Evolutionary conservation across 805 yeast genomes (phyloP), one percentile per base, ranked within the genome.

Genomic region (Barnettozyma californica): DNA sequence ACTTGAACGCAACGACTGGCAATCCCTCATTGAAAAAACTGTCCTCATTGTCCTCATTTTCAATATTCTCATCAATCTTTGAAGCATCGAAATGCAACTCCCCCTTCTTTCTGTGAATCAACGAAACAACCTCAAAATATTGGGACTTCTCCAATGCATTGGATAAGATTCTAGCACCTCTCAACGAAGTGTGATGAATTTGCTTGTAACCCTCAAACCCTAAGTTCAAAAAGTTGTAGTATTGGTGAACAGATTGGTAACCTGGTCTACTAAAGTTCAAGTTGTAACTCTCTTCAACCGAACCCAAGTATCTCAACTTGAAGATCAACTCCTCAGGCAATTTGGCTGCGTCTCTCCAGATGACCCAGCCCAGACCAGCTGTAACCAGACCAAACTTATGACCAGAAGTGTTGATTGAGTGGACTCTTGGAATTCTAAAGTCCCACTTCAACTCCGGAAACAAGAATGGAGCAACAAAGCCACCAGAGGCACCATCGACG

Each of bases 401-500:
- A 50, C 97, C 96, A 1, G 95, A 86, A 10, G 95, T 79, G 70
- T 89, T 91, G 68, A 90, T 89, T 27, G 91, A 82, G 53, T 77
- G 80, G 42, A 90, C 97, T 52, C 96, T 76, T 23, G 79, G 78
- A 43, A 85, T 63, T 52, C 81, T 70, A 69, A 90, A 91, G 65
- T 89, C 96, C 97, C 97, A 90, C 56, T 74, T 77, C 53, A 82
- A 73, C 16, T 84, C 77, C 4, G 95, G 95, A 62, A 75, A 84
- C 26, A 80, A 66, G 61, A 90, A 86, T 18, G 97, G 96, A 2
- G 96, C 96, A 39, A 90, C 77, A 62, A 90, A 80, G 1, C 85
- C 97, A 49, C 97, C 97, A 19, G 89, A 80, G 2, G 97, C 97
- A 56, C 94, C 97, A 65, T 90, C 97, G 25, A 91, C 94, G 63